Percentiles rank a stretch among this genome's conserved stretches.
Conservation (phyloP, 164 flowering plant genomes). For the Tetracentron sinense region DNA sequence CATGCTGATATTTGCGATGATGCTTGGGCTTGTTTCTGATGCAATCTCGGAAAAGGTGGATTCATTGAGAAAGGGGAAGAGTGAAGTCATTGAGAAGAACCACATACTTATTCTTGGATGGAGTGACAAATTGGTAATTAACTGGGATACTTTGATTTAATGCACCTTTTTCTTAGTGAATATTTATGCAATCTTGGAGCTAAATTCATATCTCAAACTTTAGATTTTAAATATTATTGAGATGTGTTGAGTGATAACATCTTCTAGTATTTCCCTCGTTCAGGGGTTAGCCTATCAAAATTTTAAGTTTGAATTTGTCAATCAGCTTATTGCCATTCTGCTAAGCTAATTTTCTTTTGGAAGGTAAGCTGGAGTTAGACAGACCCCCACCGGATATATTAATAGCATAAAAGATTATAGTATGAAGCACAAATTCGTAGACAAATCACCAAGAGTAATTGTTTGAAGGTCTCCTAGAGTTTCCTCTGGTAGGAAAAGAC, state of each 20-base stretch:
- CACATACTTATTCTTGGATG: slow-evolving; percentile 92
- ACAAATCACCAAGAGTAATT: no score
- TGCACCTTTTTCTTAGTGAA: not conserved
- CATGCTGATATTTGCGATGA: slow-evolving; percentile 97
- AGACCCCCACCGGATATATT: no score
- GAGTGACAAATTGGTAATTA: slow-evolving; percentile 92
- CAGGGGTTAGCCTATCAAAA: no score
- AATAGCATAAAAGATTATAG: no score
- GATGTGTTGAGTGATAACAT: not conserved
- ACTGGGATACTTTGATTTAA: not conserved
- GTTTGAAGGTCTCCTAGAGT: no score
- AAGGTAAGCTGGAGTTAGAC: no score
- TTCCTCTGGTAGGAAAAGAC: no score
- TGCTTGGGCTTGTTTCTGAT: slow-evolving; percentile 98
- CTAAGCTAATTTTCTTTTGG: no score
- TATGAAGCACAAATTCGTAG: no score
- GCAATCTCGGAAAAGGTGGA: slow-evolving; percentile 94
- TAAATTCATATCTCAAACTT: not conserved
- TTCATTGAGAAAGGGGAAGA: slow-evolving; percentile 85
- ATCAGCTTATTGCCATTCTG: no score
- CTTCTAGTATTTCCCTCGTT: not conserved
- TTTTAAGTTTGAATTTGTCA: not conserved
- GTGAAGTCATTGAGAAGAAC: slow-evolving; percentile 90
- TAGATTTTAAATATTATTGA: not conserved
- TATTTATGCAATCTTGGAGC: not conserved